Evolutionary conservation across 176 grass and related monocot species (phyloP).

Genomic region (Oryza australiensis): DNA sequence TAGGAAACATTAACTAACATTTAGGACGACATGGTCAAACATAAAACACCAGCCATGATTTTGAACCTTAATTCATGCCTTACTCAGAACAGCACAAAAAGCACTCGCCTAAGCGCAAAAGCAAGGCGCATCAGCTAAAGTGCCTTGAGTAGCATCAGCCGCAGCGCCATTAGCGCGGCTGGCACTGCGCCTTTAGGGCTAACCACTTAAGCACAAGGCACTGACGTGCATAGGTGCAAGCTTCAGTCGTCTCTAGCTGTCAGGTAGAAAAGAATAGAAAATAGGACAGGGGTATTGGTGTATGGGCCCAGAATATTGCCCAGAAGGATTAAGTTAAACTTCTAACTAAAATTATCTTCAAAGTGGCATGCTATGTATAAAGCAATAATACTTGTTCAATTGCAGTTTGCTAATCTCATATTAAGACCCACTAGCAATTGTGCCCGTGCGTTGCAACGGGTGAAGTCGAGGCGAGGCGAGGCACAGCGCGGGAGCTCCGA

Average conservation of each 20-base stretch:
- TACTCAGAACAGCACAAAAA: not conserved
- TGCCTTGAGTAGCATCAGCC: not conserved
- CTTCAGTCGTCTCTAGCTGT: not conserved
- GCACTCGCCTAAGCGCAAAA: not conserved
- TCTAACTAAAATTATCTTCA: not conserved
- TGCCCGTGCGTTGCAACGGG: too few relatives aligned
- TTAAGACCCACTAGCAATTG: not conserved
- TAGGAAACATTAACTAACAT: conserved; percentile 7
- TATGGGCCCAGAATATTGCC: not conserved
- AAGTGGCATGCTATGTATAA: not conserved
- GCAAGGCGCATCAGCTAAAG: not conserved
- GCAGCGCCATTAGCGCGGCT: not conserved
- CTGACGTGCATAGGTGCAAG: not conserved
- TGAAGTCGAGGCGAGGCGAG: too few relatives aligned
- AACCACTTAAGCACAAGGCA: not conserved
- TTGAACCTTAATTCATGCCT: not conserved
- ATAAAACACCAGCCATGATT: not conserved
- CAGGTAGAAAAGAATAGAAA: not conserved
- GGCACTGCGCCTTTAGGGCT: not conserved
- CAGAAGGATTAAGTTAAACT: not conserved
- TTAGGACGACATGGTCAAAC: not conserved
- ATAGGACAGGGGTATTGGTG: not conserved
- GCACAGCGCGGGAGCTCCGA: too few relatives aligned
- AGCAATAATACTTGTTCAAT: not conserved
- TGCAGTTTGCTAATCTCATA: not conserved